phyloP scores from a whole-genome alignment of 257 asterid species.

The Fraxinus excelsior region DNA sequence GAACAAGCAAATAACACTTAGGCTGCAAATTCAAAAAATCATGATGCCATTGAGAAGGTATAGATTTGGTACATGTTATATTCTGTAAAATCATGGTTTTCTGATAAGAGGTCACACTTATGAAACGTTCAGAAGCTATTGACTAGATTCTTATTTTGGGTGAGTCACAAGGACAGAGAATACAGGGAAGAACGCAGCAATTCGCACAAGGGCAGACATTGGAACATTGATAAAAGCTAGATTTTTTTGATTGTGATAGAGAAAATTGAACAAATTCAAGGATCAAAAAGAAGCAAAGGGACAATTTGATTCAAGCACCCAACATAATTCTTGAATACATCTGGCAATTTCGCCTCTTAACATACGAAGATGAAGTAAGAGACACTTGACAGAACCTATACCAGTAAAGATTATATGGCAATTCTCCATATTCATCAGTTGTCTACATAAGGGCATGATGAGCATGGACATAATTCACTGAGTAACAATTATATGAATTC shows the following conservation, averaged over 20 bases:
- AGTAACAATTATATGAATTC: background rate
- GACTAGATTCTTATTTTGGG: background rate
- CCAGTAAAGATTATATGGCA: background rate
- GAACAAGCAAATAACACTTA: conserved; percentile 9
- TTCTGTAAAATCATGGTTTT: background rate
- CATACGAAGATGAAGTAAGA: conserved; percentile 7
- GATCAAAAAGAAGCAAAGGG: background rate
- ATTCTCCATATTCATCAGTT: background rate
- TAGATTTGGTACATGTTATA: conserved; percentile 9
- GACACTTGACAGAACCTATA: conserved; percentile 9
- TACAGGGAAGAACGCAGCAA: background rate
- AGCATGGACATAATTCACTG: conserved; percentile 11
- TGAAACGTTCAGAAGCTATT: background rate
- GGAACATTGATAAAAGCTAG: background rate
- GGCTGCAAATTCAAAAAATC: conserved; percentile 15
- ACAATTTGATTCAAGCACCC: background rate
- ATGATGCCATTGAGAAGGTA: background rate
- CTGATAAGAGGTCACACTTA: background rate
- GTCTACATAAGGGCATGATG: conserved; percentile 11
- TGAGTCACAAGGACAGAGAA: background rate
- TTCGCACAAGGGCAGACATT: background rate
- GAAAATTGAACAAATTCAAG: background rate
- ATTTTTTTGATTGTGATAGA: conserved; percentile 5
- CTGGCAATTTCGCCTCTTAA: conserved; percentile 12
- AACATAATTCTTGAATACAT: background rate